These are phyloP conservation scores for Ophiocordyceps camponoti-leonardi DNA, from an alignment of 2,329 filamentous ascomycete genomes.

Conservation along the genomic window DNA sequence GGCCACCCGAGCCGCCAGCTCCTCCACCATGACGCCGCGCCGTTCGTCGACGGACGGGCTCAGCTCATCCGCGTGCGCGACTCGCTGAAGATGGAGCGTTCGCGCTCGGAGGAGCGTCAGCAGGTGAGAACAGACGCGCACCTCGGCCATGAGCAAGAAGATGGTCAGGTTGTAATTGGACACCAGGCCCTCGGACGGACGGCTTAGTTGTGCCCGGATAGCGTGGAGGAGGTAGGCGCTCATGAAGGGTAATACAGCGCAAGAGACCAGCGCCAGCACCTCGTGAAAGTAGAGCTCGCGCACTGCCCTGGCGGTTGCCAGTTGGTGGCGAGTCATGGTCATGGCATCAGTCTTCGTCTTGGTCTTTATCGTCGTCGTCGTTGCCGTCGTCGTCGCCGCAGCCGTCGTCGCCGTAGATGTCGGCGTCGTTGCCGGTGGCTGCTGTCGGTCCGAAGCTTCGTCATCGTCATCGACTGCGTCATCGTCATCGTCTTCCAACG, in stretches of 20 bases:
- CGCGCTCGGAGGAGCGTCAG: slow-evolving; percentile 64
- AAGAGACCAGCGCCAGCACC: slow-evolving; percentile 54
- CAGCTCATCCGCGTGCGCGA: slow-evolving; percentile 41
- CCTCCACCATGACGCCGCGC: neutral
- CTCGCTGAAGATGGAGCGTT: slow-evolving; percentile 64
- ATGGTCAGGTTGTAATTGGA: slow-evolving; percentile 88
- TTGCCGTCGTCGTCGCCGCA: neutral
- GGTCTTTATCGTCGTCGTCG: too few species aligned
- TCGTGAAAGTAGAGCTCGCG: slow-evolving; percentile 61
- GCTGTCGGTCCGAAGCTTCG: slow-evolving; percentile 19
- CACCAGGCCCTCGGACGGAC: slow-evolving; percentile 71
- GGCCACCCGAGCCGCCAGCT: slow-evolving; percentile 22
- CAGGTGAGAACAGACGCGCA: slow-evolving; percentile 67
- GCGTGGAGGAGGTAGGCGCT: slow-evolving; percentile 74
- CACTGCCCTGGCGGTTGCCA: slow-evolving; percentile 7
- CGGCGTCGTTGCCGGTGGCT: neutral
- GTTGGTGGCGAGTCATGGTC: neutral
- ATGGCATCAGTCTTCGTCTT: too few species aligned
- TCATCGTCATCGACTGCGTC: slow-evolving; percentile 26
- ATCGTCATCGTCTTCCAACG: slow-evolving; percentile 26
- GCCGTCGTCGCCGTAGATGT: too few species aligned
- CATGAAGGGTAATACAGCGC: slow-evolving; percentile 60
- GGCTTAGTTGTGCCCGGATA: slow-evolving; percentile 63
- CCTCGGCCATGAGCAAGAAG: slow-evolving; percentile 73
- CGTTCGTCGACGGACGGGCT: neutral